Conservation (phyloP, 1,284 basidiomycete genomes). For the Retiboletus flavoniger region DNA sequence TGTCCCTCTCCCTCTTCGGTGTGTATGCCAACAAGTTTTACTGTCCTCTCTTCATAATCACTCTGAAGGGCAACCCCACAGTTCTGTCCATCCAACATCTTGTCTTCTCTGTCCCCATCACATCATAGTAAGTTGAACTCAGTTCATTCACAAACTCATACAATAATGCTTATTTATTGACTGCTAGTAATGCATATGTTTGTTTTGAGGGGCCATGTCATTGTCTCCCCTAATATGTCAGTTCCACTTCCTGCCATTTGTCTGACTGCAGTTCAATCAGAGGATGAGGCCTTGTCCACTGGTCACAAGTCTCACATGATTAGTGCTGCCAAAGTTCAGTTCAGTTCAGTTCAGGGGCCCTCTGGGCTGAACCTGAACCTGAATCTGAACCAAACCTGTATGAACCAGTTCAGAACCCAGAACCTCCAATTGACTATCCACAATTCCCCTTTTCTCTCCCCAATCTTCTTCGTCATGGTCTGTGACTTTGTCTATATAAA, state of each 20-base stretch:
- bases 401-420: too few relatives aligned
- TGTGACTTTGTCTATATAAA: background rate
- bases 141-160: background rate
- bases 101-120: background rate
- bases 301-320: background rate
- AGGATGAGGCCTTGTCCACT: background rate
- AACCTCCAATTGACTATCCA: too few relatives aligned
- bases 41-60: background rate
- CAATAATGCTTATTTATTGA: background rate
- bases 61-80: background rate
- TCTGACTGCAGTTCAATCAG: background rate
- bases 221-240: slow-evolving; percentile 2
- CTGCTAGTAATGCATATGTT: background rate
- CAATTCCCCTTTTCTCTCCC: slow-evolving; percentile 2
- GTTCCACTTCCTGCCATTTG: background rate
- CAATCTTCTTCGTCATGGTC: background rate
- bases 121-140: background rate
- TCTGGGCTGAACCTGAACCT: background rate
- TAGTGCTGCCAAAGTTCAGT: too few relatives aligned
- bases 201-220: background rate
- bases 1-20: background rate
- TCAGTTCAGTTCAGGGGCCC: too few relatives aligned
- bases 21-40: background rate
- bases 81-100: background rate
- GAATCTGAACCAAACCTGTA: too few relatives aligned